Evolutionary conservation across 2,329 filamentous ascomycete genomes (phyloP).

Genomic region (Aureobasidium sp.): DNA sequence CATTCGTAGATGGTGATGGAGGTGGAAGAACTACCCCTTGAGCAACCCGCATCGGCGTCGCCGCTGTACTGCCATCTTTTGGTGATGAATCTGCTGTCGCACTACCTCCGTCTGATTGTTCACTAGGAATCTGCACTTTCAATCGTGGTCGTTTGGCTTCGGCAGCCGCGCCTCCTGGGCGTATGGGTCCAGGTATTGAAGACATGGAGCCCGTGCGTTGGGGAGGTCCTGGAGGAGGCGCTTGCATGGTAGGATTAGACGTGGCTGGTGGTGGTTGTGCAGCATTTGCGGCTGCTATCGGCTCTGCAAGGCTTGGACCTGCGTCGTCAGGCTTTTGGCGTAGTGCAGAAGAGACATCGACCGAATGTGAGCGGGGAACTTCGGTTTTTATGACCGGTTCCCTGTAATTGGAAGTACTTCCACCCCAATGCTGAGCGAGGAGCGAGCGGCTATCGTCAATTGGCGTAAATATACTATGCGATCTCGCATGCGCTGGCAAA

Average conservation of each 20-base stretch:
- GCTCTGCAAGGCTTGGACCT: slow-evolving; percentile 31
- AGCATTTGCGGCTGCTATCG: not conserved
- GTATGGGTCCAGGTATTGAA: slow-evolving; percentile 61
- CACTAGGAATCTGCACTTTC: slow-evolving; percentile 91
- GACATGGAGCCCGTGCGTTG: slow-evolving; percentile 52
- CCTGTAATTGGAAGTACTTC: slow-evolving; percentile 48
- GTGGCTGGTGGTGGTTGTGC: not conserved
- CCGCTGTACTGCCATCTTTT: slow-evolving; percentile 51
- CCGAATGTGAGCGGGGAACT: slow-evolving; percentile 53
- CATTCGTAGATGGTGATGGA: slow-evolving; percentile 81
- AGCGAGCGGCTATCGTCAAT: slow-evolving; percentile 91
- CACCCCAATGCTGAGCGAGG: slow-evolving; percentile 67
- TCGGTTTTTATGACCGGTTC: slow-evolving; percentile 41
- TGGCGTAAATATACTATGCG: slow-evolving; percentile 92
- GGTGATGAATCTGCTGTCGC: slow-evolving; percentile 64
- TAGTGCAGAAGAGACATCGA: slow-evolving; percentile 54
- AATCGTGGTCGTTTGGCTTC: slow-evolving; percentile 71
- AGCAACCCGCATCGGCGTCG: slow-evolving; percentile 5
- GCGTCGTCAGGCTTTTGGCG: slow-evolving; percentile 40
- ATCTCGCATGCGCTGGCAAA: slow-evolving; percentile 52
- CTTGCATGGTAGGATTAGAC: slow-evolving; percentile 18
- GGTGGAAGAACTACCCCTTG: slow-evolving; percentile 74
- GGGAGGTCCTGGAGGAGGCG: slow-evolving; percentile 32
- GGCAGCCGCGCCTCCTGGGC: slow-evolving; percentile 67
- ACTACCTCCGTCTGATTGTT: slow-evolving; percentile 65